Evolutionary conservation across 2,329 filamentous ascomycete species (phyloP).

Genomic region (Dichotomopilus funicola): DNA sequence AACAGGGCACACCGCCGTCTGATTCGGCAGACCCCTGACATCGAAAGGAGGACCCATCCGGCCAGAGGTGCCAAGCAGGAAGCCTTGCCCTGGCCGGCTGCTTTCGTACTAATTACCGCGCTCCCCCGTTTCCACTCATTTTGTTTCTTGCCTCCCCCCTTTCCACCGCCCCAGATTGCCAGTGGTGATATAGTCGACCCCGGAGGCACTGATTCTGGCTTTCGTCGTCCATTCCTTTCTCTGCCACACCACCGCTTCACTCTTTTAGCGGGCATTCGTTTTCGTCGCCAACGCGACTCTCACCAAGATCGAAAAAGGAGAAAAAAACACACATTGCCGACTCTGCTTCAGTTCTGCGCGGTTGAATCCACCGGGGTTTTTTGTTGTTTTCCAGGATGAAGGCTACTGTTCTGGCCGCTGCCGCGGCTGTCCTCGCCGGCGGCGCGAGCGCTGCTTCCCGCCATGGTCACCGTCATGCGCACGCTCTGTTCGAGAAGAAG

Average conservation of each 20-base stretch:
- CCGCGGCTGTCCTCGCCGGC: conserved; percentile 53
- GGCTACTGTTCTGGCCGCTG: conserved; percentile 60
- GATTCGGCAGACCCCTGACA: conserved; percentile 15
- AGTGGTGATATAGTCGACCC: conserved; percentile 48
- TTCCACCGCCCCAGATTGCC: conserved; percentile 29
- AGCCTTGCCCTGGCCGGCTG: conserved; percentile 13
- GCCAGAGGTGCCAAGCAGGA: conserved; percentile 19
- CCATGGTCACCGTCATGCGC: conserved; percentile 56
- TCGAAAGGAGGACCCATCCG: conserved; percentile 13
- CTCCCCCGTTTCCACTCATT: conserved; percentile 20
- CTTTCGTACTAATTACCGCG: conserved; percentile 34
- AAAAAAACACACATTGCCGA: conserved; percentile 23
- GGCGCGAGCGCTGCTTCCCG: conserved; percentile 46
- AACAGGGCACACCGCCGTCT: conserved; percentile 16
- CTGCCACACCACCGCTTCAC: conserved; percentile 63
- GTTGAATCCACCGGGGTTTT: neutral
- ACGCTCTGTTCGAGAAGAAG: conserved; percentile 50
- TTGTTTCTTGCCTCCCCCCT: conserved; percentile 29
- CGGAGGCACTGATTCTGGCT: conserved; percentile 39
- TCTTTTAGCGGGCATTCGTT: conserved; percentile 83
- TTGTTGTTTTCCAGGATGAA: conserved; percentile 56
- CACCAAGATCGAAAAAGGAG: conserved; percentile 17
- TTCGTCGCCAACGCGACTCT: conserved; percentile 23
- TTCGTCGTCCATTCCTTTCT: conserved; percentile 45
- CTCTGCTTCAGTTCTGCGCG: conserved; percentile 11